These are phyloP conservation scores for Lachnellula occidentalis DNA, from an alignment of 2,329 filamentous ascomycete species.

Conservation along the genomic window DNA sequence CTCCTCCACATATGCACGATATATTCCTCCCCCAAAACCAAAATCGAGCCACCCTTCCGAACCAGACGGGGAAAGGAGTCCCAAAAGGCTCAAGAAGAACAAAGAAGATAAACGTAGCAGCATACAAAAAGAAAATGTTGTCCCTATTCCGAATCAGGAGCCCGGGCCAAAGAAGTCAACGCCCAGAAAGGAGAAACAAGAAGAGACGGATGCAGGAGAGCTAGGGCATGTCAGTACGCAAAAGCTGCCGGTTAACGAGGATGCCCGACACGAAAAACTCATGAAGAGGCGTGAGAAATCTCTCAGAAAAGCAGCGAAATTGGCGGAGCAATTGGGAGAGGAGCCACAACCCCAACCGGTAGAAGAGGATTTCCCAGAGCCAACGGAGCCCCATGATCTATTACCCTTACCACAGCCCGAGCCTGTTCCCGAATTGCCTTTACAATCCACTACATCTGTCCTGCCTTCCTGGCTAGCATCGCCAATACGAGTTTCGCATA, in stretches of 20 bases:
- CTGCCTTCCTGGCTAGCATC: slow-evolving; percentile 76
- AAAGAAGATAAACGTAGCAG: not conserved
- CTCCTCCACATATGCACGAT: slow-evolving; percentile 28
- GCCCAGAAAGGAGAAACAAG: not conserved
- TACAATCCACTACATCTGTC: slow-evolving; percentile 66
- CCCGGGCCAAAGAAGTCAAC: slow-evolving; percentile 5
- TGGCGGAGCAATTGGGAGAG: slow-evolving; percentile 30
- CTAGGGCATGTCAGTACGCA: slow-evolving; percentile 7
- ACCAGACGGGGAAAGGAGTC: slow-evolving; percentile 7
- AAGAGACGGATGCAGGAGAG: slow-evolving; percentile 14
- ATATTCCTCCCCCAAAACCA: slow-evolving; percentile 25
- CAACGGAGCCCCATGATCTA: slow-evolving; percentile 59
- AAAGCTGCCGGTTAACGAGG: slow-evolving; percentile 6
- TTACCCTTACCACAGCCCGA: slow-evolving; percentile 77
- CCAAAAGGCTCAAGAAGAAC: not conserved
- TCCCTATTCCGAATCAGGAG: not conserved
- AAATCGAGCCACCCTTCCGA: slow-evolving; percentile 7
- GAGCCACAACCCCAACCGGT: slow-evolving; percentile 29
- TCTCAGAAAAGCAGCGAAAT: slow-evolving; percentile 42
- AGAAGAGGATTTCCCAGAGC: slow-evolving; percentile 29
- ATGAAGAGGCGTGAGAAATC: slow-evolving; percentile 53
- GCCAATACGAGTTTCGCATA: slow-evolving; percentile 63
- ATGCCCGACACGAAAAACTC: slow-evolving; percentile 37
- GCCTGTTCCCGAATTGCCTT: slow-evolving; percentile 49
- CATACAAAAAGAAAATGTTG: not conserved